These are phyloP conservation scores for Kuraishia molischiana DNA, from an alignment of 805 yeast genomes.

Conservation along the genomic window DNA sequence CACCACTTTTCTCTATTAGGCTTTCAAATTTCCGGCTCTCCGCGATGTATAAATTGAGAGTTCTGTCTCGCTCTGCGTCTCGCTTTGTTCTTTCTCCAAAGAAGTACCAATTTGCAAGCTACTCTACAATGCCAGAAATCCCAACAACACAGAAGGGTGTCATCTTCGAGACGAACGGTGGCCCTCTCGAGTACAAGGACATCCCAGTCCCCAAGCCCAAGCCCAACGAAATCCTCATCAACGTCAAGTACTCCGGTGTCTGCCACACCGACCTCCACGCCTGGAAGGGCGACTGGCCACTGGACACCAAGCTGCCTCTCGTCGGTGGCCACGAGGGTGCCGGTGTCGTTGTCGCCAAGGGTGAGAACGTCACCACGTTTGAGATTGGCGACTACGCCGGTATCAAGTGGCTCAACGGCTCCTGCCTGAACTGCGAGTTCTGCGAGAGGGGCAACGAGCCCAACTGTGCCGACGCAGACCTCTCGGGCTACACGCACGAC, in stretches of 20 bases:
- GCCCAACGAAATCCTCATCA: constrained; percentile 52
- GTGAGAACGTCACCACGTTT: constrained; percentile 49
- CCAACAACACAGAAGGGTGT: constrained; percentile 67
- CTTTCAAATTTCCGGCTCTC: too few relatives aligned
- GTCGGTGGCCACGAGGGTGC: constrained; percentile 75
- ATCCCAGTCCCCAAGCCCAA: constrained; percentile 64
- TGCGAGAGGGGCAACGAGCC: constrained; percentile 51
- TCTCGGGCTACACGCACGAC: constrained; percentile 69
- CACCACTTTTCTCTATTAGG: too few relatives aligned
- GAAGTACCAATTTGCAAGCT: too few relatives aligned
- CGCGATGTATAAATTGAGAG: constrained; percentile 1
- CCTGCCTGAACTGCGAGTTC: constrained; percentile 55
- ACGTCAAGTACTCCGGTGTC: constrained; percentile 66
- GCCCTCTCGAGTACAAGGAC: constrained; percentile 57
- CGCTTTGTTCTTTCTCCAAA: background rate
- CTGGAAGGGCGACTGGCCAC: constrained; percentile 67
- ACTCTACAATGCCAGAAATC: constrained; percentile 14
- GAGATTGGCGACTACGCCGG: constrained; percentile 60
- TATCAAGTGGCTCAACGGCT: constrained; percentile 60
- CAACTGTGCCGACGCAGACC: constrained; percentile 60
- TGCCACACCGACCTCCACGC: constrained; percentile 73
- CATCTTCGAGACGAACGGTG: constrained; percentile 55
- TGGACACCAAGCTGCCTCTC: constrained; percentile 46
- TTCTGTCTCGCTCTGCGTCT: background rate
- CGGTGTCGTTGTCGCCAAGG: constrained; percentile 57